Evolutionary conservation across 2,329 filamentous ascomycete genomes (phyloP).

Genomic region (Exophiala phaeomuriformis): DNA sequence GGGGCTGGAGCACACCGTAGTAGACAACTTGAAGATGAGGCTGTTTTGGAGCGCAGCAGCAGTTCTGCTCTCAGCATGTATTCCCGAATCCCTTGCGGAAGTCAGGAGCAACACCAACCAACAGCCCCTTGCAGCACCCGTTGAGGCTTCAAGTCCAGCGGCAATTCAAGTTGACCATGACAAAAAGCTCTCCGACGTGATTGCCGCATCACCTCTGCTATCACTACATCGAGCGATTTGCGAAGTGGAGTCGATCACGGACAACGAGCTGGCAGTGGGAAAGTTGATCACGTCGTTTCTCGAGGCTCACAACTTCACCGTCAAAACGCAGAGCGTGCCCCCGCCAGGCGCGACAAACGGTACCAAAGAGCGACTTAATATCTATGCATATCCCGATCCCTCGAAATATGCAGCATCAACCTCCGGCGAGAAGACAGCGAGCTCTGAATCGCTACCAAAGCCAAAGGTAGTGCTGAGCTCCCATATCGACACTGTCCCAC

Average conservation of each 20-base stretch:
- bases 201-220: conserved; percentile 50
- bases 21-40: conserved; percentile 1
- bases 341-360: conserved; percentile 25
- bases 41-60: conserved; percentile 3
- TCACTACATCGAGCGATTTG: conserved; percentile 69
- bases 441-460: conserved; percentile 25
- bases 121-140: not conserved
- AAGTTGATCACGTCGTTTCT: conserved; percentile 63
- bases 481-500: conserved; percentile 68
- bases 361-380: conserved; percentile 58
- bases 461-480: conserved; percentile 49
- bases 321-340: conserved; percentile 50
- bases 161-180: conserved; percentile 4
- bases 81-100: not conserved
- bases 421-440: not conserved
- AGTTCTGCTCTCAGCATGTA: not conserved
- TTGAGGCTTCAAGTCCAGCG: not conserved
- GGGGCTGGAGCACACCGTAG: not conserved
- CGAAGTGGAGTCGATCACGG: conserved; percentile 63
- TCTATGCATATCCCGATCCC: conserved; percentile 57
- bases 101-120: not conserved
- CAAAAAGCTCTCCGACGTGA: conserved; percentile 31
- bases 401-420: conserved; percentile 10
- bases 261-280: conserved; percentile 61
- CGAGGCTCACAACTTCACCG: conserved; percentile 51